Evolutionary conservation across 305 asterid genomes (phyloP), one percentile per base, ranked within the genome.

Genomic region (Plantago lanceolata): DNA sequence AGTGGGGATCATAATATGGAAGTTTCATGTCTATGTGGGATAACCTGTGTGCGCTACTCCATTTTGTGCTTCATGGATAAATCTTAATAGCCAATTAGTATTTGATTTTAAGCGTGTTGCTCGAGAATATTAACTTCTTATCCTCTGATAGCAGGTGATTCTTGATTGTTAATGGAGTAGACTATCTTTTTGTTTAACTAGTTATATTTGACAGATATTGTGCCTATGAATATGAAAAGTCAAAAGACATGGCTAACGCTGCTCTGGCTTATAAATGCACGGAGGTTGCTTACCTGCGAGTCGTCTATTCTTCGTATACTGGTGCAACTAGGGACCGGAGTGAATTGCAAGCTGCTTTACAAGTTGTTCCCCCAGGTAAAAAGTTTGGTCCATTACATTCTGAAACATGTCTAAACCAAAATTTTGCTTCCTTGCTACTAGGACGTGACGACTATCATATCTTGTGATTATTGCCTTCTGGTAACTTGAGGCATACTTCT

Each of bases 201-300:
- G 67, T 63, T 75, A 28, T 48, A 47, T 66, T 68, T 75, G 65
- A 48, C 61, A 93, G 99, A 80, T 89, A 81, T 82, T 89, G 97
- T 74, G 97, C 95, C 54, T 90, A 72, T 75, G 97, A 90, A 80
- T 94, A 83, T 71, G 97, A 94, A 72, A 90, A 78, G 79, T 78
- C 84, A 51, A 84, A 85, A 71, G 97, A 94, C 67, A 78, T 85
- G 92, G 96, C 89, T 76, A 80, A 93, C 70, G 95, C 99, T 63
- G 88, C 99, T 73, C 79, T 94, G 79, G 97, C 99, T 69, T 94
- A 94, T 72, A 94, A 94, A 70, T 94, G 95, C 74, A 72, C 75
- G 84, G 99, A 90, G 80, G 89, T 88, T 5, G 97, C 99, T 21
- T 82, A 90, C 74, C 71, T 86, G 90, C 82, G 92, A 35, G 97